These are phyloP conservation scores for Chlorella sp. DNA, from an alignment of 139 green algal species.

Conservation along the genomic window DNA sequence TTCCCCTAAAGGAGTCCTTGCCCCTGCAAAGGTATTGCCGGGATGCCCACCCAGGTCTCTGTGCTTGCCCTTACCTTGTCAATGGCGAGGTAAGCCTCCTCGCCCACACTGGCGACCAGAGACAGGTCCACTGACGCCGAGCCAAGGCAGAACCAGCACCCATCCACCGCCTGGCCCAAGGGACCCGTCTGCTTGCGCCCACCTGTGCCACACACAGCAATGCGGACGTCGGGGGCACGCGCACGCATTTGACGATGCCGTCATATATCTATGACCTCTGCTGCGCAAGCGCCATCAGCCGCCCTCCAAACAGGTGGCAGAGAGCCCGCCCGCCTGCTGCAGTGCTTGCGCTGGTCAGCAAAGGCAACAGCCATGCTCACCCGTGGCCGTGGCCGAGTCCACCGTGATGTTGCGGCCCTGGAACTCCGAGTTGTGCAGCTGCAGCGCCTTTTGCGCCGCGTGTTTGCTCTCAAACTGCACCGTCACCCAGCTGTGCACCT, in stretches of 20 bases:
- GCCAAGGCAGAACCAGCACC: slow-evolving; percentile 84
- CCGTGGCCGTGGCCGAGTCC: slow-evolving; percentile 26
- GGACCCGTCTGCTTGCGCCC: slow-evolving; percentile 6
- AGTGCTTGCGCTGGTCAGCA: too few species aligned
- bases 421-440: slow-evolving; percentile 46
- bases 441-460: slow-evolving; percentile 40
- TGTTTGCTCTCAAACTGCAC: slow-evolving; percentile 58
- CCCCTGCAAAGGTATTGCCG: too few species aligned
- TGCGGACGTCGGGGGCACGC: too few species aligned
- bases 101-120: slow-evolving; percentile 52
- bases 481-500: slow-evolving; percentile 48
- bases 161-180: slow-evolving; percentile 53
- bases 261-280: too few species aligned
- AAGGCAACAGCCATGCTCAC: too few species aligned
- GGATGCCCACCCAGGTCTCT: too few species aligned
- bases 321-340: too few species aligned
- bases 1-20: too few species aligned
- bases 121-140: slow-evolving; percentile 34
- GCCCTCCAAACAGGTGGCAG: too few species aligned
- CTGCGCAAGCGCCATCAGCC: too few species aligned
- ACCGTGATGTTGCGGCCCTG: slow-evolving; percentile 54
- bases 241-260: too few species aligned
- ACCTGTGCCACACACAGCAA: neutral
- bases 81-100: slow-evolving; percentile 74
- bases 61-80: slow-evolving; percentile 60